A percentile compares a stretch with the other conserved stretches of the same genome.
These are phyloP conservation scores for Sporothrix dimorphospora DNA, from an alignment of 2,329 filamentous ascomycete species.

Conservation along the genomic window DNA sequence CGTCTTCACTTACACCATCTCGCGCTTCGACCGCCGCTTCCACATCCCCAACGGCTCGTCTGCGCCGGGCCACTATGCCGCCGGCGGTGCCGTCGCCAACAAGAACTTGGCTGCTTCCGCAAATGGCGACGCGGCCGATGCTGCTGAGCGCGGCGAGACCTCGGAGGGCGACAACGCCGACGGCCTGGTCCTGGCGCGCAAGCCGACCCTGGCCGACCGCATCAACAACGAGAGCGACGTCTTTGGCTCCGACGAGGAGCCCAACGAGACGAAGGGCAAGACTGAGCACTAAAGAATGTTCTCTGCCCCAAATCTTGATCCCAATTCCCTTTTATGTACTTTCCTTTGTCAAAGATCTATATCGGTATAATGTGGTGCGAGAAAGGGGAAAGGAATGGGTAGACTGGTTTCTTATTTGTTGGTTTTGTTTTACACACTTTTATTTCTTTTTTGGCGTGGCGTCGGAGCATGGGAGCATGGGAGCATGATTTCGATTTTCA, in stretches of 20 bases:
- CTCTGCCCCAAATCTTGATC: conserved; percentile 39
- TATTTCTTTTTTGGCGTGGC: not conserved
- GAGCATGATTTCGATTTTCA: not conserved
- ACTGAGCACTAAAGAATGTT: not conserved
- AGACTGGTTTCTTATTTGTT: too few relatives aligned
- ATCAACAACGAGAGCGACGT: conserved; percentile 36
- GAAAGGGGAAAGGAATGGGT: not conserved
- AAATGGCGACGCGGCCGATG: not conserved
- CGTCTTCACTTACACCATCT: conserved; percentile 66
- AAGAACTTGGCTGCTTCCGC: not conserved
- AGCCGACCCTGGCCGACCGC: conserved; percentile 28
- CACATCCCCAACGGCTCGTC: conserved; percentile 71
- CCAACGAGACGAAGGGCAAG: not conserved
- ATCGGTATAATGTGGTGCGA: conserved; percentile 1
- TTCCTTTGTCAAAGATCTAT: conserved; percentile 4
- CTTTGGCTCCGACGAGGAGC: conserved; percentile 32
- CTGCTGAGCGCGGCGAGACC: conserved; percentile 9
- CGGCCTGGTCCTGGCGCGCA: not conserved
- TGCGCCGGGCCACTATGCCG: conserved; percentile 56
- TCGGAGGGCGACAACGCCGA: not conserved
- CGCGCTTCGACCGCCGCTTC: conserved; percentile 75
- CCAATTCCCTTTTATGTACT: not conserved
- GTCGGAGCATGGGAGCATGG: conserved; percentile 11
- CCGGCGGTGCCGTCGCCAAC: conserved; percentile 27
- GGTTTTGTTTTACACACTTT: too few relatives aligned